phyloP scores from a whole-genome alignment of 2,329 filamentous ascomycete species.

The Colletotrichum simmondsii region DNA sequence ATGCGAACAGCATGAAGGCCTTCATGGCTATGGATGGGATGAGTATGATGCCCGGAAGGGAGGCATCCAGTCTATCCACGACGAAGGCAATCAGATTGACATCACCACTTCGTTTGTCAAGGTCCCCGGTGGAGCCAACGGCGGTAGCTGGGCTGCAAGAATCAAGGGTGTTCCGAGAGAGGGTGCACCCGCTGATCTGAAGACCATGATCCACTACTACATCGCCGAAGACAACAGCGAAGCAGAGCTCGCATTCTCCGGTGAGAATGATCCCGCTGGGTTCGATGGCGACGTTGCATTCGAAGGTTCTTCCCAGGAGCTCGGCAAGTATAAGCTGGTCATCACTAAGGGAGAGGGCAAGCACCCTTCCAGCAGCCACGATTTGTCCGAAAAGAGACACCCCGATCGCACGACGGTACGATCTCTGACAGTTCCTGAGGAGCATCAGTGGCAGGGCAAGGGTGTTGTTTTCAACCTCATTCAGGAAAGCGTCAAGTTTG shows the following conservation, averaged over 20 bases:
- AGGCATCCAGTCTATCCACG: constrained; percentile 90
- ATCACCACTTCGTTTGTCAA: constrained; percentile 95
- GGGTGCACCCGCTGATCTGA: constrained; percentile 73
- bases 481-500: constrained; percentile 59
- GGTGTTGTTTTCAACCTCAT: constrained; percentile 66
- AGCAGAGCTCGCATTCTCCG: constrained; percentile 68
- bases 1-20: constrained; percentile 93
- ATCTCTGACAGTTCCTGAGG: constrained; percentile 73
- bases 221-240: constrained; percentile 82
- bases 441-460: constrained; percentile 88
- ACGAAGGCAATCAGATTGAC: constrained; percentile 88
- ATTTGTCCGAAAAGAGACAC: constrained; percentile 74
- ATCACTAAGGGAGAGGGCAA: constrained; percentile 77
- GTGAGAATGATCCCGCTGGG: constrained; percentile 58
- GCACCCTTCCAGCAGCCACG: constrained; percentile 72
- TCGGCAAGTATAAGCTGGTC: constrained; percentile 84
- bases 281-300: constrained; percentile 73
- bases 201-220: constrained; percentile 86
- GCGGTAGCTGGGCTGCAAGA: constrained; percentile 91
- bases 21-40: constrained; percentile 97
- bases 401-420: constrained; percentile 81
- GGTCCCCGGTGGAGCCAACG: constrained; percentile 84
- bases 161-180: constrained; percentile 84
- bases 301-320: constrained; percentile 73
- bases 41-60: constrained; percentile 92